These are phyloP conservation scores for Poterioochromonas sp. DNA, from an alignment of 352 stramenopile species.

Conservation along the genomic window DNA sequence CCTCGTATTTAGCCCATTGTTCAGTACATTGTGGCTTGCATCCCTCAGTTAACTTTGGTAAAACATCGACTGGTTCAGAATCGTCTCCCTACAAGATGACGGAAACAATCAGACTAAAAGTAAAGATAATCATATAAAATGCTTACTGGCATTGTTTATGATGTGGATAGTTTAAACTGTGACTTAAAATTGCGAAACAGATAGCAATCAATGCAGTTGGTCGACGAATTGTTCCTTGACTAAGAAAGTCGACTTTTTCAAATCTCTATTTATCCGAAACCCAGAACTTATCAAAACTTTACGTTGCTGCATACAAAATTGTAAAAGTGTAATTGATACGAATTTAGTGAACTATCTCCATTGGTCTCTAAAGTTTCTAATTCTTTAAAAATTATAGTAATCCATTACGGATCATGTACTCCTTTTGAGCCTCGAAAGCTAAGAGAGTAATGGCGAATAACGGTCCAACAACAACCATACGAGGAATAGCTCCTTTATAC, in stretches of 20 bases:
- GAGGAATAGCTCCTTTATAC: constrained; percentile 61
- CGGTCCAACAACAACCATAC: constrained; percentile 71
- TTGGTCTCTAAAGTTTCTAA: neutral
- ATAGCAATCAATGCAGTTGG: no score
- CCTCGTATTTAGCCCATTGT: constrained; percentile 19
- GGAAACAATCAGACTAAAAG: no score
- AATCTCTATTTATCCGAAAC: no score
- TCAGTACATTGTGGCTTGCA: constrained; percentile 20
- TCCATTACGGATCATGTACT: constrained; percentile 54
- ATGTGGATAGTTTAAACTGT: no score
- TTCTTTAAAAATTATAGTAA: constrained; percentile 28
- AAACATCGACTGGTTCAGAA: neutral
- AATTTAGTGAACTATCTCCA: neutral
- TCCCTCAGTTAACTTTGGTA: neutral
- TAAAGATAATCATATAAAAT: no score
- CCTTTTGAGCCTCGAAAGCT: constrained; percentile 74
- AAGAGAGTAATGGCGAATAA: constrained; percentile 69
- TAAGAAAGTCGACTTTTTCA: no score
- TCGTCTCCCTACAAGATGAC: no score
- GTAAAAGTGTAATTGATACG: neutral
- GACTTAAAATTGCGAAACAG: no score
- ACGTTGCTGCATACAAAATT: no score
- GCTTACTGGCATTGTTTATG: no score
- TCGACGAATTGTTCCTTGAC: no score
- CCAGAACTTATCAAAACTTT: no score